phyloP scores from a whole-genome alignment of 2,329 filamentous ascomycete genomes.

The Monosporascus sp. region DNA sequence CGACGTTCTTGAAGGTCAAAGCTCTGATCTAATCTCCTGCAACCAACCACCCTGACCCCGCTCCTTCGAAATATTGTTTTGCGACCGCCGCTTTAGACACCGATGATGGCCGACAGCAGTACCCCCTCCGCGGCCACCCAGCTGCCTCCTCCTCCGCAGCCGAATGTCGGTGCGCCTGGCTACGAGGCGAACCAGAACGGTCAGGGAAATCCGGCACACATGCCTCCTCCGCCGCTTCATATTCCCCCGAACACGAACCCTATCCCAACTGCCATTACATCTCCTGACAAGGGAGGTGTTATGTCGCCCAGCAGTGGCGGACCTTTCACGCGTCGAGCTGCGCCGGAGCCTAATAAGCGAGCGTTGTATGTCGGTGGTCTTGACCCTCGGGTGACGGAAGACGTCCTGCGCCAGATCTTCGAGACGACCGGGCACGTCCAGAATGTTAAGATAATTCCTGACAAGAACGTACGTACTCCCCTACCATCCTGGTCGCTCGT shows the following conservation, averaged over 20 bases:
- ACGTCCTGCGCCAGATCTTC: slow-evolving; percentile 95
- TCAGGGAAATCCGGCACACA: slow-evolving; percentile 66
- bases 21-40: slow-evolving; percentile 4
- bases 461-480: slow-evolving; percentile 85
- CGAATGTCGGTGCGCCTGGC: slow-evolving; percentile 66
- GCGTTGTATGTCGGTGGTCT: slow-evolving; percentile 93
- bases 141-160: slow-evolving; percentile 65
- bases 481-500: background rate
- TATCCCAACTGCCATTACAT: slow-evolving; percentile 87
- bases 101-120: slow-evolving; percentile 73
- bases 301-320: slow-evolving; percentile 82
- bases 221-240: slow-evolving; percentile 86
- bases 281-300: slow-evolving; percentile 62
- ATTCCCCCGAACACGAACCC: slow-evolving; percentile 97
- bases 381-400: slow-evolving; percentile 91
- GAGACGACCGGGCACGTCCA: slow-evolving; percentile 98
- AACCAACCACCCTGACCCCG: slow-evolving; percentile 3
- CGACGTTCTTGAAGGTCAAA: background rate
- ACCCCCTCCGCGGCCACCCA: slow-evolving; percentile 57
- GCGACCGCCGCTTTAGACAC: slow-evolving; percentile 13
- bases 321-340: slow-evolving; percentile 79
- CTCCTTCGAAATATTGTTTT: background rate
- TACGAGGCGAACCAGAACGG: slow-evolving; percentile 72
- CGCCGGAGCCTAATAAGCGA: slow-evolving; percentile 97
- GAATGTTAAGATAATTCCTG: slow-evolving; percentile 98